These are phyloP conservation scores for Nakaseomyces bracarensis DNA, from an alignment of 1,139 yeast species.

Conservation along the genomic window DNA sequence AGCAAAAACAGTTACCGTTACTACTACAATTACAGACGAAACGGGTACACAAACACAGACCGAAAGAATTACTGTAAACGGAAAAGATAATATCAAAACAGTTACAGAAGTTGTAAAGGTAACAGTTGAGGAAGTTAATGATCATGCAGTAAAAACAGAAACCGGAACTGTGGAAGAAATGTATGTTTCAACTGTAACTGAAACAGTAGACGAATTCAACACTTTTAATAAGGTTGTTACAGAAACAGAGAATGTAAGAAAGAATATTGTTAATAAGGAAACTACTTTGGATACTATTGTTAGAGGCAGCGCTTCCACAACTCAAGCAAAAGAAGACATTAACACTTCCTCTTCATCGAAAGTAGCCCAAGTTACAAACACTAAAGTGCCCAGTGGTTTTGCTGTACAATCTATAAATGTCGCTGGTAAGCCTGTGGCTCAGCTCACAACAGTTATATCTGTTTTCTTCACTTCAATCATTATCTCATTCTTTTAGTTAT, in stretches of 20 bases:
- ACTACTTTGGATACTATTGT: not conserved
- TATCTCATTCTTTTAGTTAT: too few relatives aligned
- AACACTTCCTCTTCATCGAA: not conserved
- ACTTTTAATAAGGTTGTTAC: not conserved
- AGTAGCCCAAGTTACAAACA: not conserved
- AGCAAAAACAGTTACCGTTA: not conserved
- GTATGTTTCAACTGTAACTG: conserved; percentile 1
- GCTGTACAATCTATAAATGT: not conserved
- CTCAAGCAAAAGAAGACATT: too few relatives aligned
- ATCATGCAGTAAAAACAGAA: not conserved
- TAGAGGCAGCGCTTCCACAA: too few relatives aligned
- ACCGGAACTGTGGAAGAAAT: not conserved
- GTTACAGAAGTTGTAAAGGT: not conserved
- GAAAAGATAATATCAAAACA: not conserved
- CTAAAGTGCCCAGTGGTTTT: too few relatives aligned
- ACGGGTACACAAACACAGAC: not conserved
- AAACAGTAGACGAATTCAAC: not conserved
- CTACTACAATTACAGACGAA: not conserved
- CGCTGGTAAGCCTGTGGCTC: too few relatives aligned
- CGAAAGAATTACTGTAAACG: not conserved
- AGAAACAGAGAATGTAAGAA: not conserved
- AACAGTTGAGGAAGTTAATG: not conserved
- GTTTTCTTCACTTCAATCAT: too few relatives aligned
- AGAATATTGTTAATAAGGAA: not conserved
- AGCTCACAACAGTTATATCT: too few relatives aligned